Conservation (phyloP, 129 eudicot genomes). For the Chrysanthemum seticuspe region DNA sequence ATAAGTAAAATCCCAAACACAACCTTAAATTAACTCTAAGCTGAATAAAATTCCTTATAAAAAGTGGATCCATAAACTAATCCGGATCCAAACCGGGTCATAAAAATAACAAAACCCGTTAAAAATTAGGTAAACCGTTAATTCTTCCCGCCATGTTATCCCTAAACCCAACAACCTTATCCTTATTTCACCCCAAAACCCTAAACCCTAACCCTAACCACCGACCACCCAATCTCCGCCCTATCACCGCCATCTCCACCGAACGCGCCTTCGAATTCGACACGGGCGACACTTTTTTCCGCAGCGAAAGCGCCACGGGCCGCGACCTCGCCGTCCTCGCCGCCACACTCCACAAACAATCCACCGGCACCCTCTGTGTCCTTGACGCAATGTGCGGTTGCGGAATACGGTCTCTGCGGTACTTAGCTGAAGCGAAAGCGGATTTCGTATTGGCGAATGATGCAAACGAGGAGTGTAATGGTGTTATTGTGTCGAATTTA, state of each 20-base stretch:
- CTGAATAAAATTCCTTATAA: too few species aligned
- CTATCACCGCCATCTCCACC: slow-evolving; percentile 16
- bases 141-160: slow-evolving; percentile 51
- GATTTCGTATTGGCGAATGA: slow-evolving; percentile 88
- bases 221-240: slow-evolving; percentile 22
- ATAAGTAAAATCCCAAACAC: too few species aligned
- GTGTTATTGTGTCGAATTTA: slow-evolving; percentile 53
- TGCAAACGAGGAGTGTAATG: slow-evolving; percentile 54
- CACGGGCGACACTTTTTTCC: slow-evolving; percentile 77
- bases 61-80: too few species aligned
- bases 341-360: slow-evolving; percentile 55
- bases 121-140: not conserved
- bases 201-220: slow-evolving; percentile 20
- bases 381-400: slow-evolving; percentile 97
- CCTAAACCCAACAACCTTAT: slow-evolving; percentile 43
- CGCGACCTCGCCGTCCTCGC: slow-evolving; percentile 97
- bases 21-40: too few species aligned
- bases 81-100: too few species aligned
- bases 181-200: slow-evolving; percentile 32
- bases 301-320: slow-evolving; percentile 89
- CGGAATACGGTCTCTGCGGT: slow-evolving; percentile 82
- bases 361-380: slow-evolving; percentile 48
- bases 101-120: not conserved
- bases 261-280: slow-evolving; percentile 68
- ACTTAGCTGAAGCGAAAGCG: slow-evolving; percentile 64